Base-by-base conservation (phyloP, 75 land plant species). In the Gnetum montanum region DNA sequence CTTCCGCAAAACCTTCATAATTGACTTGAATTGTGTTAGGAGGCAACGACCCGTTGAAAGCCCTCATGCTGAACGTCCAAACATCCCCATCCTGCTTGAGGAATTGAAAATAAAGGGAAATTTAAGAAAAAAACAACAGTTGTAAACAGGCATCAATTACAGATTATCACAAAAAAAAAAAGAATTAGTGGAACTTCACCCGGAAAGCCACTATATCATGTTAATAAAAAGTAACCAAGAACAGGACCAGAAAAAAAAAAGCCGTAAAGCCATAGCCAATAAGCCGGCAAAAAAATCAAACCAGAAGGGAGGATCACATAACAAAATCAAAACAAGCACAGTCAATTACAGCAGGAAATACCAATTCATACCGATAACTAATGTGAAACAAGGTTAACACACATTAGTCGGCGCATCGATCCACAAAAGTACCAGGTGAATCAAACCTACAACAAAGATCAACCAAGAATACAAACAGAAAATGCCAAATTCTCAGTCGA, bases 1-100 rank as follows among this genome's bases (percentile, higher is more conserved):
- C 72, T 43, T 70, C 72, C 18, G 72, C 70, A 70, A 70, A 70
- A 11, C 72, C 72, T 22, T 70, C 72, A 31, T 57, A 64, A 43
- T 57, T 70, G 20, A 65, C 69, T 43, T 70, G 72, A 27, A 70
- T 34, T n/a, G 69, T 64, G 24, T 60, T 22, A 31, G 33, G 33
- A 24, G 72, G 69, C 44, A 57, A 55, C 40, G 69, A 31, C 19
- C 61, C 61, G 26, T 49, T 43, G 22, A 49, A 65, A 31, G 58
- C 52, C 13, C 69, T 41, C 28, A 66, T 49, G 1, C 61, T 64
- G 37, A 70, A 70, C 23, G 58, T 25, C 73, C 73, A 70, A 28
- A 44, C 46, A 11, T 68, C 70, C n/a, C 73, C 73, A 49, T 70
- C 73, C 73, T 70, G 66, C 11, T 15, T 35, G 34, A 54, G 26